A percentile compares a stretch with the other conserved stretches of the same genome.
Evolutionary conservation across 306 rosid species (phyloP).

Genomic region (Cotoneaster glaucophyllus): DNA sequence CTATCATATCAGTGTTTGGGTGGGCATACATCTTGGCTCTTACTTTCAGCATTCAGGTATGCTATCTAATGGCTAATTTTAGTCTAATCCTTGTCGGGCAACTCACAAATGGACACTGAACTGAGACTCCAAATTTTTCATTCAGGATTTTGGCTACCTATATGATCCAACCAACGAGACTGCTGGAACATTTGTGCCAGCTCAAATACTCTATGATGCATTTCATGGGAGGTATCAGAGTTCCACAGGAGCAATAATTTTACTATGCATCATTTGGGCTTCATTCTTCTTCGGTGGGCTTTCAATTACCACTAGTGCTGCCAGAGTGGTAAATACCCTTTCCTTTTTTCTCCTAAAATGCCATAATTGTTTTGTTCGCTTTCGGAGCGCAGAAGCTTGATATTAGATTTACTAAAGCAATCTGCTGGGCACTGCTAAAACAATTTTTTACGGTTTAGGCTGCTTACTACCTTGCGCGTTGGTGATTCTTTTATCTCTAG

Average conservation of each 20-base stretch:
- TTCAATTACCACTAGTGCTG: slow-evolving; percentile 81
- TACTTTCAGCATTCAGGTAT: slow-evolving; percentile 85
- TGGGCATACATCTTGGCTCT: slow-evolving; percentile 91
- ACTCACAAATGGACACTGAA: background rate
- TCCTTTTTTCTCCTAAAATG: background rate
- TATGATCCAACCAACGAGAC: slow-evolving; percentile 64
- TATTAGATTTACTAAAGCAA: background rate
- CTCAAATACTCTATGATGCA: slow-evolving; percentile 82
- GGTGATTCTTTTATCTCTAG: too few species aligned
- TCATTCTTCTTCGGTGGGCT: slow-evolving; percentile 89
- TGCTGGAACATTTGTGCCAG: slow-evolving; percentile 77
- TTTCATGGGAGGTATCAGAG: slow-evolving; percentile 76
- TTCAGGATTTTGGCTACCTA: slow-evolving; percentile 61
- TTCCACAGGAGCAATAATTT: slow-evolving; percentile 57
- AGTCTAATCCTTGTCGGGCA: background rate
- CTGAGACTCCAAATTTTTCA: background rate
- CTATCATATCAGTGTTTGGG: slow-evolving; percentile 67
- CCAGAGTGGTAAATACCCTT: slow-evolving; percentile 61
- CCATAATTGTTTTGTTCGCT: background rate
- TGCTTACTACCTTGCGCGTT: too few species aligned
- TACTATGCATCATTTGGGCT: slow-evolving; percentile 70
- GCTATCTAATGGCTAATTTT: background rate
- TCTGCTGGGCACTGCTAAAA: background rate
- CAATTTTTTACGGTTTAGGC: background rate
- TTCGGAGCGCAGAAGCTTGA: background rate